Base-by-base conservation (phyloP, 2,329 filamentous ascomycete genomes). In the Chaetomium olivaceum region DNA sequence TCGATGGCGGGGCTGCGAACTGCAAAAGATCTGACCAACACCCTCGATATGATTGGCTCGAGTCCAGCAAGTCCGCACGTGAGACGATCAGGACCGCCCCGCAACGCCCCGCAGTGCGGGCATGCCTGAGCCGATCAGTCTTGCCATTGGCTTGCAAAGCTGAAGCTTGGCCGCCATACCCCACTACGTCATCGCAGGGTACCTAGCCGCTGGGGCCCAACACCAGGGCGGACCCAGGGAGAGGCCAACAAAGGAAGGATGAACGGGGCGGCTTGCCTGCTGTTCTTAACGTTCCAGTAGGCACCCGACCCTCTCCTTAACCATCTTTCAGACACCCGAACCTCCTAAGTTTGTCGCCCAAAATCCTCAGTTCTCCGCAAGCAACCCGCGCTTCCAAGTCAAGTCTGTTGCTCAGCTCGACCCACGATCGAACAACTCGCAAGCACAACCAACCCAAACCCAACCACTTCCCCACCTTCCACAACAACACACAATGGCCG, bases 121-220 rank as follows among this genome's bases (percentile, higher is more conserved):
- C 36, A 43, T 19, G 36, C 36, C 5, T 43, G 14, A 14, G 39
- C 16, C 39, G 39, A 43, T 43, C 39, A 5, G 16, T 4, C 39
- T 54, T 27, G 27, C 7, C 4, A 27, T 27, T 54, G 39, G 39
- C 16, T 43, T 43, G 39, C 16, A 5, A 3, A 6, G 16, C 27
- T 5, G 43, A 31, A 23, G 23, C 43, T 23, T 21, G 23, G 48
- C 21, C 8, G 23, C 5, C 23, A 21, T 21, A 46, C 64, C 59
- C 64, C 62, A 67, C 61, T 62, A 70, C 67, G 68, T 70, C 68
- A 69, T 69, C 25, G 55, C 21, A 58, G 31, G 57, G n/a, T 54
- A n/a, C n/a, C n/a, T n/a, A n/a, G 23, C 39, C 39, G 39, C 57
- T 48, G 63, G 50, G 25, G 56, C 61, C 57, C 64, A 61, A 39